Conservation (phyloP, 805 yeast genomes). For the Debaryomyces maramus region DNA sequence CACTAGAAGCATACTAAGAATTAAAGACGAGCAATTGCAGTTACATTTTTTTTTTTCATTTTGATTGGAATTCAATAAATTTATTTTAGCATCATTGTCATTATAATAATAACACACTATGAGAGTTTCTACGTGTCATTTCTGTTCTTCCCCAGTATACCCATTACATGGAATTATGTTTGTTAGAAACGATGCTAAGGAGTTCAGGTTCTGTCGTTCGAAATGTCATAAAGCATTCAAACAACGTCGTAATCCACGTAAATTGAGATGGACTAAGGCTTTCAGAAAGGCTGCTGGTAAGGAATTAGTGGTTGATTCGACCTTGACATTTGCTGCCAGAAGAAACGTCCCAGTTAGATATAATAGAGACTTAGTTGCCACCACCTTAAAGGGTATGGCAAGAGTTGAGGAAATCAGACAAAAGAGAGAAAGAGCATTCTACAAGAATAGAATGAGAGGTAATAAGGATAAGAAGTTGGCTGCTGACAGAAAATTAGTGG, state of each 20-base stretch:
- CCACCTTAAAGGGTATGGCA: slow-evolving; percentile 92
- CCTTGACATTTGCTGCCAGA: slow-evolving; percentile 94
- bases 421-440: slow-evolving; percentile 97
- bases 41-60: not conserved
- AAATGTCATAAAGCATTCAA: slow-evolving; percentile 97
- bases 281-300: slow-evolving; percentile 99
- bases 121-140: slow-evolving; percentile 92
- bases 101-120: slow-evolving; percentile 31
- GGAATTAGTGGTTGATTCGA: slow-evolving; percentile 95
- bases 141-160: slow-evolving; percentile 96
- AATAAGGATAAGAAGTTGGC: slow-evolving; percentile 85
- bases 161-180: slow-evolving; percentile 87
- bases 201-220: slow-evolving; percentile 94
- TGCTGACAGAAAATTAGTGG: slow-evolving; percentile 85
- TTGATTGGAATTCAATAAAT: not conserved
- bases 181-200: slow-evolving; percentile 97
- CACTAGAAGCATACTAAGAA: not conserved
- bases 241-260: slow-evolving; percentile 97
- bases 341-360: slow-evolving; percentile 98
- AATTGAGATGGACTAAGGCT: slow-evolving; percentile 97
- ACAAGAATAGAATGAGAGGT: slow-evolving; percentile 98
- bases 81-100: slow-evolving; percentile 1
- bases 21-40: not conserved
- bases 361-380: slow-evolving; percentile 92
- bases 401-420: slow-evolving; percentile 94